Conservation (phyloP, 495 filamentous ascomycete genomes). For the Penicillium antarcticum region DNA sequence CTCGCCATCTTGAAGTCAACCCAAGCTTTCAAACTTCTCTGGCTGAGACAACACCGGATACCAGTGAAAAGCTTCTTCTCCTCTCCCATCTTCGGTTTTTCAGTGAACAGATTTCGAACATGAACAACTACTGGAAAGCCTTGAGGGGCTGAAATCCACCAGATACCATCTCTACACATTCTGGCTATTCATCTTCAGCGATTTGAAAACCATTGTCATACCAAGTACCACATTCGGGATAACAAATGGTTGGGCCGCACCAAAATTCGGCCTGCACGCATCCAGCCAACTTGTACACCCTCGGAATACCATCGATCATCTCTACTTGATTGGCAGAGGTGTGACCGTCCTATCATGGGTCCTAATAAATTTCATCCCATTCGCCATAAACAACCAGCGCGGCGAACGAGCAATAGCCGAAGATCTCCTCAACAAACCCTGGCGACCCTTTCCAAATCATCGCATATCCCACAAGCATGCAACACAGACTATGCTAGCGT, state of each 20-base stretch:
- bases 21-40: no score
- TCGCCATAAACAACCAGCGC: conserved; percentile 33
- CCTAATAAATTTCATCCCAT: conserved; percentile 31
- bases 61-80: no score
- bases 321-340: not conserved
- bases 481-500: conserved; percentile 7
- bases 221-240: conserved; percentile 37
- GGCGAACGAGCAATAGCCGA: conserved; percentile 21
- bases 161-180: conserved; percentile 24
- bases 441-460: conserved; percentile 29
- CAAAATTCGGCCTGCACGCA: not conserved
- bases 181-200: conserved; percentile 38
- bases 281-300: not conserved
- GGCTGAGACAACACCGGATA: no score
- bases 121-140: not conserved
- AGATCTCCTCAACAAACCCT: conserved; percentile 36
- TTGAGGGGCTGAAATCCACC: not conserved
- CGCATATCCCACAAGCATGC: conserved; percentile 20
- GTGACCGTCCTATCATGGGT: conserved; percentile 22
- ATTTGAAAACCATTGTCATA: conserved; percentile 38
- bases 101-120: not conserved
- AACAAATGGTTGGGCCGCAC: conserved; percentile 24
- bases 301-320: not conserved
- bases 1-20: not conserved
- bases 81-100: no score